These are phyloP conservation scores for Phytophthora nicotianae DNA, from an alignment of 352 stramenopile genomes.

Conservation along the genomic window DNA sequence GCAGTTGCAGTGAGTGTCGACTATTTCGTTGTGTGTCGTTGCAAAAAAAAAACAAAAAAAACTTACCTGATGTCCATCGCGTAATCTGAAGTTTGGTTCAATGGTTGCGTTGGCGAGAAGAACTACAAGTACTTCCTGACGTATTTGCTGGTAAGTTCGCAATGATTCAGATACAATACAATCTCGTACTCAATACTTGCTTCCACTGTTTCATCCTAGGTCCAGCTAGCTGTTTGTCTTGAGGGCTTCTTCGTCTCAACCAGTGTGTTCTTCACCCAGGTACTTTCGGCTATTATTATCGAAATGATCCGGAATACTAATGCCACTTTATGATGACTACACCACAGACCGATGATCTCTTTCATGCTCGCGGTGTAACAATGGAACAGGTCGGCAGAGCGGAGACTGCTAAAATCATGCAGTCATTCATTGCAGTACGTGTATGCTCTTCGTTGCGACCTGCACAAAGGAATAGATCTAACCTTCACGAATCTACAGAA, in stretches of 20 bases:
- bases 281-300: conserved; percentile 12
- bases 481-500: conserved; percentile 37
- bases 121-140: conserved; percentile 84
- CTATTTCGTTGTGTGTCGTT: conserved; percentile 1
- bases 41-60: conserved; percentile 1
- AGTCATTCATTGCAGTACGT: conserved; percentile 60
- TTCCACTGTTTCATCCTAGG: conserved; percentile 22
- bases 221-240: conserved; percentile 51
- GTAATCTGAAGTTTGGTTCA: conserved; percentile 77
- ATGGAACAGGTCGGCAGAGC: conserved; percentile 25
- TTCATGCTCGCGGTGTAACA: conserved; percentile 26
- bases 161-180: background rate
- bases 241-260: conserved; percentile 56
- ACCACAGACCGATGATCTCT: conserved; percentile 44
- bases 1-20: conserved; percentile 38
- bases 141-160: conserved; percentile 49
- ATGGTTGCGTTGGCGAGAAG: conserved; percentile 79
- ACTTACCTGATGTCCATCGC: background rate
- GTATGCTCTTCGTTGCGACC: background rate
- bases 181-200: background rate
- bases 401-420: conserved; percentile 47
- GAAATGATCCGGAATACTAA: conserved; percentile 1
- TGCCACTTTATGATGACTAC: background rate
- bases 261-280: conserved; percentile 63
- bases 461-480: background rate